Conservation (phyloP, 1,139 yeast genomes). For the Hyphopichia burtonii region DNA sequence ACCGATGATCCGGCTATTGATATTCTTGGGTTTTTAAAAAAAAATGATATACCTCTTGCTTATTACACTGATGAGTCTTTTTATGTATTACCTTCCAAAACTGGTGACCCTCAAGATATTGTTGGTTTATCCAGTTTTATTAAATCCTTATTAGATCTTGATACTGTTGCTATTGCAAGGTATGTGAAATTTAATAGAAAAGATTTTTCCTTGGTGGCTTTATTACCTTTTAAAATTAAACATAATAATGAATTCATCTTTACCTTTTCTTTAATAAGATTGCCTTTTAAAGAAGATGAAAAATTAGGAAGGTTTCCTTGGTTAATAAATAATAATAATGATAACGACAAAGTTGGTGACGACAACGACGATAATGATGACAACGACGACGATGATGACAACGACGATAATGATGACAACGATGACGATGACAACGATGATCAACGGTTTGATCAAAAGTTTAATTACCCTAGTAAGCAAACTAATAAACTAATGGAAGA, state of each 20-base stretch:
- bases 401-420: not conserved
- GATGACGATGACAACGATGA: constrained; percentile 2
- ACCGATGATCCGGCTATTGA: constrained; percentile 53
- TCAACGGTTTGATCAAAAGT: constrained; percentile 1
- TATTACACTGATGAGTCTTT: constrained; percentile 58
- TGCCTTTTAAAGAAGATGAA: constrained; percentile 84
- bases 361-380: not conserved
- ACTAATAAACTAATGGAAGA: constrained; percentile 25
- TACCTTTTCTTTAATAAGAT: constrained; percentile 38
- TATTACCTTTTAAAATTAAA: constrained; percentile 47
- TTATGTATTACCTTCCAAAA: constrained; percentile 49
- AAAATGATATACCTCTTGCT: constrained; percentile 52
- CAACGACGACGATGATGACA: not conserved
- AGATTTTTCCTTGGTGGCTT: constrained; percentile 56
- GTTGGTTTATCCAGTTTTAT: constrained; percentile 54
- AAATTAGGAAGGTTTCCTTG: constrained; percentile 61
- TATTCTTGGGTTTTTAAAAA: constrained; percentile 59
- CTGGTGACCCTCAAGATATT: constrained; percentile 35
- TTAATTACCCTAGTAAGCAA: constrained; percentile 9
- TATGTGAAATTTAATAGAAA: constrained; percentile 50
- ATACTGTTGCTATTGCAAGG: constrained; percentile 59
- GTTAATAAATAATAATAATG: constrained; percentile 26
- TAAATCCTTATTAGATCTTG: constrained; percentile 48
- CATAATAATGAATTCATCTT: constrained; percentile 18
- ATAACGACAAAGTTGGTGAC: constrained; percentile 5